Percentiles rank a stretch among this genome's conserved stretches.
phyloP scores from a whole-genome alignment of 192 early-diverging fungal genomes.

The Mortierella hygrophila region DNA sequence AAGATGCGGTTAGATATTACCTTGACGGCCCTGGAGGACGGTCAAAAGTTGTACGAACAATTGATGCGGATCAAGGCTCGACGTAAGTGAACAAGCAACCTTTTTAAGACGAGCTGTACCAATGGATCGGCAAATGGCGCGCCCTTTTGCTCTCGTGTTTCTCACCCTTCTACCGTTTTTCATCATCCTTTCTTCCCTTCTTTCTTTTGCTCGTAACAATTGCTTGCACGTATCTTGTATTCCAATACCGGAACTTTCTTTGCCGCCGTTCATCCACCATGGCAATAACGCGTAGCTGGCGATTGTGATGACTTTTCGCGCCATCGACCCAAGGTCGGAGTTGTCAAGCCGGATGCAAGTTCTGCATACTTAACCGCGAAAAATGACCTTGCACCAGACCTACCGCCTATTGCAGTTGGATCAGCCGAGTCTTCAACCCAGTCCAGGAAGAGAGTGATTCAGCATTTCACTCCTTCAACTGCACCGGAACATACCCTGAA shows the following conservation, averaged over 20 bases:
- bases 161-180: neutral
- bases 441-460: neutral
- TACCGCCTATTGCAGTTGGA: neutral
- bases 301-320: slow-evolving; percentile 20
- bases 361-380: slow-evolving; percentile 30
- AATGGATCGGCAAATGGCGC: neutral
- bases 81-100: slow-evolving; percentile 10
- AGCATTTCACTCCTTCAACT: neutral
- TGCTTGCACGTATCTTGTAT: neutral
- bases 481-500: slow-evolving; percentile 18
- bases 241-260: neutral
- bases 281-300: slow-evolving; percentile 8
- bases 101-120: neutral
- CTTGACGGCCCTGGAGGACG: neutral
- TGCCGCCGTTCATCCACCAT: neutral
- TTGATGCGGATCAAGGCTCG: slow-evolving; percentile 22
- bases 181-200: neutral
- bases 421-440: neutral
- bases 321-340: slow-evolving; percentile 31
- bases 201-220: neutral
- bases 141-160: neutral
- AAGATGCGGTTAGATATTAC: slow-evolving; percentile 36
- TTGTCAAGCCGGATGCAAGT: slow-evolving; percentile 28
- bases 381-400: slow-evolving; percentile 16
- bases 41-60: slow-evolving; percentile 21